phyloP scores from a whole-genome alignment of 1,139 yeast species.

The Kodamaea sp. region DNA sequence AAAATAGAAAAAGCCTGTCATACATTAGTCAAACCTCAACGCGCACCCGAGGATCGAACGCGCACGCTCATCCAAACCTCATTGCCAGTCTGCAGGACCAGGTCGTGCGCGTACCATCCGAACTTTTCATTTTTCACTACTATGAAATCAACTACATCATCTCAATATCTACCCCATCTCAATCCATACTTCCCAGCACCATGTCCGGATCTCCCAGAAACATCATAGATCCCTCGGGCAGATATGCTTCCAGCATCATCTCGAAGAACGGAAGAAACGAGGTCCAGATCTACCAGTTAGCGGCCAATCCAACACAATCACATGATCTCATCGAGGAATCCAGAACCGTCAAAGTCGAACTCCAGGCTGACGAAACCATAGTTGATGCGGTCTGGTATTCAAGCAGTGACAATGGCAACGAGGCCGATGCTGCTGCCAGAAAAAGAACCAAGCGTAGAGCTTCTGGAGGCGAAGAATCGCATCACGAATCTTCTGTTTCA shows the following conservation, averaged over 20 bases:
- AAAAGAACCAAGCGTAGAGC: conserved; percentile 18
- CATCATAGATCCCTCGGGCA: conserved; percentile 22
- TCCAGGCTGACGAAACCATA: conserved; percentile 25
- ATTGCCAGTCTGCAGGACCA: too few relatives aligned
- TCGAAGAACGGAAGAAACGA: conserved; percentile 37
- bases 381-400: conserved; percentile 26
- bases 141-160: too few relatives aligned
- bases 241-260: conserved; percentile 31
- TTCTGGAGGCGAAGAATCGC: conserved; percentile 8
- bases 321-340: conserved; percentile 3
- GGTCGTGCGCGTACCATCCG: too few relatives aligned
- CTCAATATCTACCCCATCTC: too few relatives aligned
- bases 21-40: too few relatives aligned
- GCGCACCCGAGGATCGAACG: too few relatives aligned
- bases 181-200: too few relatives aligned
- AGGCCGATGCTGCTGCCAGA: conserved; percentile 6
- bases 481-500: conserved; percentile 1
- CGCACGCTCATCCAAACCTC: too few relatives aligned
- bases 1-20: too few relatives aligned
- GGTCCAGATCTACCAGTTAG: conserved; percentile 31
- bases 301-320: conserved; percentile 4
- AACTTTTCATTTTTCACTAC: too few relatives aligned
- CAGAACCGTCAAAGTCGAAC: conserved; percentile 16
- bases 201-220: conserved; percentile 10
- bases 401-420: conserved; percentile 5